Conservation (phyloP, 2,329 filamentous ascomycete genomes). For the Xylariales sp. region DNA sequence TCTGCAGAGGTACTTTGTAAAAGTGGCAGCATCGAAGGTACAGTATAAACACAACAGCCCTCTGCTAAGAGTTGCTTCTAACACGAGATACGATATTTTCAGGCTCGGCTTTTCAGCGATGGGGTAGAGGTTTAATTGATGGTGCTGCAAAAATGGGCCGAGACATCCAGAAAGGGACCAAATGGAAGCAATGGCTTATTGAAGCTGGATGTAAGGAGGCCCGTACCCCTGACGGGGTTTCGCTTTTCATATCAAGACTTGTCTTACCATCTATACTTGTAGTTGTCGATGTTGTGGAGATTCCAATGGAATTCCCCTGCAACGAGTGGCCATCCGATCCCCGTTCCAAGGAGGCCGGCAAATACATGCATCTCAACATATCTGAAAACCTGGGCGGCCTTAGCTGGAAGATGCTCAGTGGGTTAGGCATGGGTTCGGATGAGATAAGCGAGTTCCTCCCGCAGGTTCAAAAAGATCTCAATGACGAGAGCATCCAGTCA, state of each 20-base stretch:
- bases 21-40: no score
- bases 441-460: background rate
- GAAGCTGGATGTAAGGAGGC: background rate
- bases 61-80: no score
- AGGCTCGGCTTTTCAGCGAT: background rate
- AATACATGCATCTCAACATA: background rate
- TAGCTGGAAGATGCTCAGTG: background rate
- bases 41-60: no score
- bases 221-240: background rate
- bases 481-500: background rate
- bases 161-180: background rate
- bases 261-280: background rate
- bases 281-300: background rate
- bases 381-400: background rate
- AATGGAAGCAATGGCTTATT: background rate
- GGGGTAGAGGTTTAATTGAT: background rate
- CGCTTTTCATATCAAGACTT: background rate
- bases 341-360: background rate
- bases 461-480: background rate
- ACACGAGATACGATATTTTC: no score
- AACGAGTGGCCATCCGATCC: background rate
- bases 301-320: background rate
- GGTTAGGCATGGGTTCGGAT: background rate
- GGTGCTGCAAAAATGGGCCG: background rate
- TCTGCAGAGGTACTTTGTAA: no score